phyloP scores from a whole-genome alignment of 2,329 filamentous ascomycete species.

The Monosporascus ibericus region DNA sequence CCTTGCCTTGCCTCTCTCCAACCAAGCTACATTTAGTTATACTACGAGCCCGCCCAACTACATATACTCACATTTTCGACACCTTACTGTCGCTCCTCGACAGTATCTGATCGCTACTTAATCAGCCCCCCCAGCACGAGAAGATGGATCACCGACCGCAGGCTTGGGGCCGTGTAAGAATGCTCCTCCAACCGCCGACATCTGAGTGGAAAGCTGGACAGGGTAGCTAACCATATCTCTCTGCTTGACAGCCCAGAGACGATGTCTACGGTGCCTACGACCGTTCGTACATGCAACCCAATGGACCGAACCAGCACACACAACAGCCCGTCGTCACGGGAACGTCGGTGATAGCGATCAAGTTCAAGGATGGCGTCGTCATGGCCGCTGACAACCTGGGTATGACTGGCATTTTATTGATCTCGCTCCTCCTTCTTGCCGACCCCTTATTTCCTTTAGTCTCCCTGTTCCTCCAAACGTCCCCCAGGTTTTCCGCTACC shows the following conservation, averaged over 20 bases:
- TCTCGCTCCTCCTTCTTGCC: constrained; percentile 2
- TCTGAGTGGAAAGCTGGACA: constrained; percentile 1
- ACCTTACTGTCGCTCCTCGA: too few relatives aligned
- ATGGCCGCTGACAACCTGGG: constrained; percentile 96
- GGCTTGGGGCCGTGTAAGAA: constrained; percentile 65
- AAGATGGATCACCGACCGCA: constrained; percentile 67
- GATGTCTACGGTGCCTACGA: constrained; percentile 96
- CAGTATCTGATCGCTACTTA: too few relatives aligned
- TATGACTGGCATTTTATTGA: constrained; percentile 33
- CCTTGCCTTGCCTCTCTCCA: too few relatives aligned
- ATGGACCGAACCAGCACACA: constrained; percentile 74
- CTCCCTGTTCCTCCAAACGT: neutral
- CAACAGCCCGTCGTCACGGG: constrained; percentile 92
- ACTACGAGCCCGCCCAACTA: too few relatives aligned
- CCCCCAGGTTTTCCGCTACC: neutral
- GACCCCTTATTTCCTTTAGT: neutral
- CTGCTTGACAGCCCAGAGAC: constrained; percentile 70
- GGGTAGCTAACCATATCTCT: constrained; percentile 27
- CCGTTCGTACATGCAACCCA: constrained; percentile 69
- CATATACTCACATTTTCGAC: too few relatives aligned
- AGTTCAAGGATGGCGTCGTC: constrained; percentile 94
- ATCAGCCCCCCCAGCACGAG: constrained; percentile 3
- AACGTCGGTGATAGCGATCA: constrained; percentile 89
- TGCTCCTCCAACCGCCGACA: constrained; percentile 1
- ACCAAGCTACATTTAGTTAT: too few relatives aligned